These are phyloP conservation scores for Cryptosporidium parvum DNA, from an alignment of 169 alveolate species.

Conservation along the genomic window DNA sequence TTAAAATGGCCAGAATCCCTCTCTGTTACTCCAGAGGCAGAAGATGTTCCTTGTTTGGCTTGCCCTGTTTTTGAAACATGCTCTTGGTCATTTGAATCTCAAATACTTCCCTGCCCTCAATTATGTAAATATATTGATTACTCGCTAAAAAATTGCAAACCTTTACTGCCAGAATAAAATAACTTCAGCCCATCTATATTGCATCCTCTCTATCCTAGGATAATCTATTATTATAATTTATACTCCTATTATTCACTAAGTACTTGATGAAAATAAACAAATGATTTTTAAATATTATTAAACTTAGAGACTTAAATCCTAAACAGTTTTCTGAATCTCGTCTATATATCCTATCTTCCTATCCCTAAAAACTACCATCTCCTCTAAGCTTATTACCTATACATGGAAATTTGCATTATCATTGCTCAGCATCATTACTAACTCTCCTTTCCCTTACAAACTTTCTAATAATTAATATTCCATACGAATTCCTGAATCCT, in stretches of 20 bases:
- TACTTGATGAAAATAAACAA: not conserved
- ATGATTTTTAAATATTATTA: not conserved
- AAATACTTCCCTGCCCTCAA: conserved; percentile 67
- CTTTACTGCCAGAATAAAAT: not conserved
- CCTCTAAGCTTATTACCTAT: conserved; percentile 34
- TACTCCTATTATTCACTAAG: not conserved
- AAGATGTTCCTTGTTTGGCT: conserved; percentile 81
- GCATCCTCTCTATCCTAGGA: not conserved
- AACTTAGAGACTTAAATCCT: conserved; percentile 43
- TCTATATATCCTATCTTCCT: conserved; percentile 28
- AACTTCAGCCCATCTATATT: not conserved
- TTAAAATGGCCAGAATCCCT: conserved; percentile 43
- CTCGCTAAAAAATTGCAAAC: conserved; percentile 10
- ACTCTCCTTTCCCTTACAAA: conserved; percentile 16
- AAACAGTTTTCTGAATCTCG: not conserved
- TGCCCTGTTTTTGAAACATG: conserved; percentile 79
- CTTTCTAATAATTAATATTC: not conserved
- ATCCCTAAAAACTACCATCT: not conserved
- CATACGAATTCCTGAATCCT: conserved; percentile 22
- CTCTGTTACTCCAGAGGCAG: conserved; percentile 78
- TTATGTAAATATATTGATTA: conserved; percentile 49
- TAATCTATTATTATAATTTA: not conserved
- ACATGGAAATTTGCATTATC: conserved; percentile 20
- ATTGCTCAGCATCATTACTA: not conserved
- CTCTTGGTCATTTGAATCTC: conserved; percentile 62